Conservation (phyloP, 179 eudicot species). For the Patellifolia procumbens region DNA sequence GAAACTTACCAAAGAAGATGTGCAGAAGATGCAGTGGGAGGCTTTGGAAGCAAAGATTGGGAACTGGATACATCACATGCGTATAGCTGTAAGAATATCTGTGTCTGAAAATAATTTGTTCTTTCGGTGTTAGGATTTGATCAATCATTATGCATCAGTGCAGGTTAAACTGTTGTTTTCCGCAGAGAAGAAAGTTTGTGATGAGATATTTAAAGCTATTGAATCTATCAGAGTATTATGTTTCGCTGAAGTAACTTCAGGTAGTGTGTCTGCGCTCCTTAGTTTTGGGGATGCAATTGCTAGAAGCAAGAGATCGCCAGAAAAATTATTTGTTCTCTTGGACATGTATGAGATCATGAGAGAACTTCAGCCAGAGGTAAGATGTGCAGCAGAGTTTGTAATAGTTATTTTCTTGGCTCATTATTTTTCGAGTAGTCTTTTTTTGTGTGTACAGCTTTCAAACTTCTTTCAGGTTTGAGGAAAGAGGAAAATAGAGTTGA, state of each 20-base stretch:
- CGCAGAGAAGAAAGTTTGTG: slow-evolving; percentile 74
- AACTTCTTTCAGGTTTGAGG: not conserved
- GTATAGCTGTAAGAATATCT: slow-evolving; percentile 63
- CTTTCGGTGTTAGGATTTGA: slow-evolving; percentile 6
- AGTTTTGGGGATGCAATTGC: slow-evolving; percentile 97
- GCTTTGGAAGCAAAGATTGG: slow-evolving; percentile 78
- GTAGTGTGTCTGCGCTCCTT: slow-evolving; percentile 61
- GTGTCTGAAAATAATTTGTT: not conserved
- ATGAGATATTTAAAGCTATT: slow-evolving; percentile 60
- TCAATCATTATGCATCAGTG: slow-evolving; percentile 15
- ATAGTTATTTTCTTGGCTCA: not conserved
- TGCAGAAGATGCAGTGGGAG: slow-evolving; percentile 92
- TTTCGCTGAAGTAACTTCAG: slow-evolving; percentile 70
- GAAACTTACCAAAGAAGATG: slow-evolving; percentile 75
- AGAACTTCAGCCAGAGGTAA: slow-evolving; percentile 86
- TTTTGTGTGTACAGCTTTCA: not conserved
- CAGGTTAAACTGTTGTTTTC: slow-evolving; percentile 80
- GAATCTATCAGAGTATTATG: slow-evolving; percentile 62
- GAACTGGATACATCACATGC: slow-evolving; percentile 84
- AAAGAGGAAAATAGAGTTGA: not conserved
- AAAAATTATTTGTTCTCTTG: slow-evolving; percentile 82
- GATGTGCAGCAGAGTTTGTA: not conserved
- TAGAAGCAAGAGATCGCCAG: slow-evolving; percentile 90
- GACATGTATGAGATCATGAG: slow-evolving; percentile 96
- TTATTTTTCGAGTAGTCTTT: not conserved